Conservation (phyloP, 1,284 basidiomycete species). For the Leccinum cinnamomeum region DNA sequence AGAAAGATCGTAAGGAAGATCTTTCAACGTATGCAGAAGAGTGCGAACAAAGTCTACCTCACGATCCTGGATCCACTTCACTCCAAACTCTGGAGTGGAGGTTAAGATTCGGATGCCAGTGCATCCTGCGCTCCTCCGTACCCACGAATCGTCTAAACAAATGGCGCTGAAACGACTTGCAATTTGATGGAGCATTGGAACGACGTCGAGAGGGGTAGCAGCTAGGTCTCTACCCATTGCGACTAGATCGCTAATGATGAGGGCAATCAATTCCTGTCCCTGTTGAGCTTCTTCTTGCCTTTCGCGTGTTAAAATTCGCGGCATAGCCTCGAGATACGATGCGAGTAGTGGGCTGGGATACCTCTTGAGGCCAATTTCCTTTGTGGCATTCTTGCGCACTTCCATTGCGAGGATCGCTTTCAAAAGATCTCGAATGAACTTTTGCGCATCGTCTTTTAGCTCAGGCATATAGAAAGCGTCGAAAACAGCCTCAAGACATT, state of each 20-base stretch:
- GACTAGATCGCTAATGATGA: conserved; percentile 71
- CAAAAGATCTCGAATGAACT: conserved; percentile 67
- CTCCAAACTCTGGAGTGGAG: conserved; percentile 66
- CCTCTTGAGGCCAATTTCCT: conserved; percentile 53
- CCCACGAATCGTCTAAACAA: conserved; percentile 89
- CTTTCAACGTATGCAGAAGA: conserved; percentile 92
- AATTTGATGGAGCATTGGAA: conserved; percentile 73
- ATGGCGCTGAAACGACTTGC: conserved; percentile 79
- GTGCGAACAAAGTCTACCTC: conserved; percentile 92
- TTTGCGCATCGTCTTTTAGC: conserved; percentile 65
- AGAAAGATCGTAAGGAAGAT: conserved; percentile 90
- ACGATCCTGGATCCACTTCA: conserved; percentile 84
- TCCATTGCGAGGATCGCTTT: conserved; percentile 69
- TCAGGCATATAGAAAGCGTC: conserved; percentile 76
- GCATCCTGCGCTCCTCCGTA: conserved; percentile 84
- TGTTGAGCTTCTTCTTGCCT: conserved; percentile 58
- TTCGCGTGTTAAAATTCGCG: conserved; percentile 68
- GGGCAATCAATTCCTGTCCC: conserved; percentile 58
- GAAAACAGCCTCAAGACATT: conserved; percentile 75
- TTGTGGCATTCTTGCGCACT: conserved; percentile 54
- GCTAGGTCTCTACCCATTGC: conserved; percentile 49
- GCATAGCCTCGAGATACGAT: conserved; percentile 77
- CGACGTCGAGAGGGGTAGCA: conserved; percentile 53
- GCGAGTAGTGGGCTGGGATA: conserved; percentile 63
- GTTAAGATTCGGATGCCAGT: conserved; percentile 81